phyloP scores from a whole-genome alignment of 805 yeast genomes.

The Cyberlindnera petersonii region DNA sequence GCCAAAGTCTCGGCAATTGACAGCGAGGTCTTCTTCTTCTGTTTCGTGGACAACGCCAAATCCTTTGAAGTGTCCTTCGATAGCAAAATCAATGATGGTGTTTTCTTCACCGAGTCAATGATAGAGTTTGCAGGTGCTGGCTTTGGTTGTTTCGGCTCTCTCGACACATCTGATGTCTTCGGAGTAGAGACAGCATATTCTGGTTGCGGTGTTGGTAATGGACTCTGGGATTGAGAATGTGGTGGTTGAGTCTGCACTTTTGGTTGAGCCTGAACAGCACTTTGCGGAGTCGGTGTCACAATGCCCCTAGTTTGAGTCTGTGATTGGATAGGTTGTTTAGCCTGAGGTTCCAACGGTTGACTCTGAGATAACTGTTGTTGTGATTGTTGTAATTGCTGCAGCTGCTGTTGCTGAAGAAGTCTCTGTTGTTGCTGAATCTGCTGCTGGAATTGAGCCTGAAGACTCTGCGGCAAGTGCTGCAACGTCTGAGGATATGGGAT shows the following conservation, averaged over 20 bases:
- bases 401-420: constrained; percentile 14
- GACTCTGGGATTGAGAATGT: neutral
- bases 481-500: constrained; percentile 22
- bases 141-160: constrained; percentile 18
- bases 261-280: neutral
- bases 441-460: constrained; percentile 25
- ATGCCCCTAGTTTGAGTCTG: neutral
- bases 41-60: constrained; percentile 22
- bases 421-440: constrained; percentile 25
- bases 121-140: constrained; percentile 23
- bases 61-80: constrained; percentile 28
- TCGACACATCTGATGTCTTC: constrained; percentile 1
- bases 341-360: neutral
- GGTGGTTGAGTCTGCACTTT: neutral
- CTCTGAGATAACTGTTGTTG: neutral
- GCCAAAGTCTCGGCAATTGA: constrained; percentile 63
- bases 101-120: constrained; percentile 21
- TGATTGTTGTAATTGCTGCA: constrained; percentile 7
- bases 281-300: neutral
- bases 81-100: constrained; percentile 21
- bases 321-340: neutral
- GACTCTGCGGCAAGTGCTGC: constrained; percentile 21
- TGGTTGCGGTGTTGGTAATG: neutral
- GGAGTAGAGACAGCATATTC: constrained; percentile 1
- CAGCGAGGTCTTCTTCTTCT: constrained; percentile 31